Percentiles rank a stretch among this genome's conserved stretches.
Evolutionary conservation across 129 eudicot species (phyloP).

Genomic region (Silybum marianum): DNA sequence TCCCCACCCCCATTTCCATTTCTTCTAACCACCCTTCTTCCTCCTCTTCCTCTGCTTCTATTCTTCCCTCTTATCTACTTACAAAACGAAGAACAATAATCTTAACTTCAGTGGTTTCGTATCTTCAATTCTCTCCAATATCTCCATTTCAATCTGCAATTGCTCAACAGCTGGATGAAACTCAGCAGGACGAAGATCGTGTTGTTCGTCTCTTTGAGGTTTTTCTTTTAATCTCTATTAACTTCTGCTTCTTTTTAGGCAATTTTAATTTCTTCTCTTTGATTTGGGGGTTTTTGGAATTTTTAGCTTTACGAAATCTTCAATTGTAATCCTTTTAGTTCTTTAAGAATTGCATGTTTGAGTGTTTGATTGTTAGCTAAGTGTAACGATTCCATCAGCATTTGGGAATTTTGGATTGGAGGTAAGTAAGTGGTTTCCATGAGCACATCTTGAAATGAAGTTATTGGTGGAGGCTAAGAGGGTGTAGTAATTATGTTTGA

Average conservation of each 20-base stretch:
- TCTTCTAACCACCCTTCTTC: constrained; percentile 27
- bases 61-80: constrained; percentile 17
- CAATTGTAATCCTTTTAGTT: neutral
- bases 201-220: constrained; percentile 75
- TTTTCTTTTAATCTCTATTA: constrained; percentile 1
- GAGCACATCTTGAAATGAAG: no score
- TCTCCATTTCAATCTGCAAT: constrained; percentile 42
- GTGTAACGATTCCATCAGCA: neutral
- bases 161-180: constrained; percentile 59
- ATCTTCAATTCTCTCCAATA: constrained; percentile 30
- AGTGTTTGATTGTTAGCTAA: neutral
- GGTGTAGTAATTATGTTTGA: no score
- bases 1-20: constrained; percentile 34
- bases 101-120: constrained; percentile 44
- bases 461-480: no score
- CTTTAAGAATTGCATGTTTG: constrained; percentile 3
- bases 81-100: constrained; percentile 55
- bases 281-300: neutral
- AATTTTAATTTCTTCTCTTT: neutral
- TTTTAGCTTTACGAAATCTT: neutral
- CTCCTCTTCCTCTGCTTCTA: constrained; percentile 20
- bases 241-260: neutral
- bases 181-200: constrained; percentile 66
- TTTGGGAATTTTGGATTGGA: neutral
- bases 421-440: no score